A percentile compares a stretch with the other conserved stretches of the same genome.
Conservation (phyloP, 2,329 filamentous ascomycete genomes). For the Sphaerulina vaccinii region DNA sequence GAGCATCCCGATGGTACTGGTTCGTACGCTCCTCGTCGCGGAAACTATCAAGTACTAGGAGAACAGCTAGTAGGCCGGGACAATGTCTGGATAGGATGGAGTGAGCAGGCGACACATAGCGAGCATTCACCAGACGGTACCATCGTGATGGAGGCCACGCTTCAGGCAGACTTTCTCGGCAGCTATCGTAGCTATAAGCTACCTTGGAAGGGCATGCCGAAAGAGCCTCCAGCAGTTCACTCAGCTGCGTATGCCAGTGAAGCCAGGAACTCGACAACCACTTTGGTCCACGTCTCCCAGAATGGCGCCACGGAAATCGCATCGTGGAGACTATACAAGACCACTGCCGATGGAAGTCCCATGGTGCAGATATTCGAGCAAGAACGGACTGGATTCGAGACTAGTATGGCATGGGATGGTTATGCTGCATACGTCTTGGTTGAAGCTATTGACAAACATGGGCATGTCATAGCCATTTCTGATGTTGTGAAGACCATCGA, state of each 20-base stretch:
- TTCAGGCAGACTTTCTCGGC: slow-evolving; percentile 32
- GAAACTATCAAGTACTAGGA: slow-evolving; percentile 44
- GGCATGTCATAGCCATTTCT: background rate
- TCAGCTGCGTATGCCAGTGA: slow-evolving; percentile 1
- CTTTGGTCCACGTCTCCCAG: background rate
- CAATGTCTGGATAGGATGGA: slow-evolving; percentile 54
- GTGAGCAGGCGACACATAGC: slow-evolving; percentile 33
- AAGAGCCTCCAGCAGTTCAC: too few species aligned
- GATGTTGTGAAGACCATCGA: too few species aligned
- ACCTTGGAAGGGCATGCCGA: slow-evolving; percentile 42
- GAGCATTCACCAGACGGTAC: slow-evolving; percentile 45
- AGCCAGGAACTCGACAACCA: background rate
- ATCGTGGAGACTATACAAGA: background rate
- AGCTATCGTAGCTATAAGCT: slow-evolving; percentile 54
- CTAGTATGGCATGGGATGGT: background rate
- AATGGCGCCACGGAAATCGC: slow-evolving; percentile 3
- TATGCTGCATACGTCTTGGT: background rate
- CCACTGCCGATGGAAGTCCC: background rate
- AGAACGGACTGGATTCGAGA: background rate
- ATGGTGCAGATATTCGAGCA: background rate
- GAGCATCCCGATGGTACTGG: slow-evolving; percentile 32
- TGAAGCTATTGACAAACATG: background rate
- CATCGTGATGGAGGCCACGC: slow-evolving; percentile 50
- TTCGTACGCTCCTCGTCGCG: slow-evolving; percentile 42
- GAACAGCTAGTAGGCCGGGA: too few species aligned